These are phyloP conservation scores for Opeltia flavorubescens DNA, from an alignment of 495 filamentous ascomycete genomes.

Conservation along the genomic window DNA sequence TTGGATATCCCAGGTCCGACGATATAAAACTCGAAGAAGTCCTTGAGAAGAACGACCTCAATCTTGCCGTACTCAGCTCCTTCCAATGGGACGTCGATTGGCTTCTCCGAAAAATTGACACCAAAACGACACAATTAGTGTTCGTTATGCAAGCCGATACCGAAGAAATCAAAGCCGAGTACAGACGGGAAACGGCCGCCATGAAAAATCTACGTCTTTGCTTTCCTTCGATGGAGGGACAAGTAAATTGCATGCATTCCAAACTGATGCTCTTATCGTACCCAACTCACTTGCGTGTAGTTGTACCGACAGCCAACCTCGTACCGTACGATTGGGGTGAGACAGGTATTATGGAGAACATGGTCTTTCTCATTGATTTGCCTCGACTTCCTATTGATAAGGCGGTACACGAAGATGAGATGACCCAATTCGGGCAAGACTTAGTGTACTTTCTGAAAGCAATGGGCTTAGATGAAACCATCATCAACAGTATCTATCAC, in stretches of 20 bases:
- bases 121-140: constrained; percentile 38
- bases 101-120: constrained; percentile 48
- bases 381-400: constrained; percentile 36
- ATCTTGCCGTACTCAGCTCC: constrained; percentile 69
- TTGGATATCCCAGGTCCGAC: constrained; percentile 40
- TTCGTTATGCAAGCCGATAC: constrained; percentile 57
- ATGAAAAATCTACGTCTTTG: constrained; percentile 52
- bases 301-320: constrained; percentile 68
- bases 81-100: constrained; percentile 76
- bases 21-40: constrained; percentile 91
- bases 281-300: constrained; percentile 51
- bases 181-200: constrained; percentile 30
- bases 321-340: constrained; percentile 81
- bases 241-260: constrained; percentile 67
- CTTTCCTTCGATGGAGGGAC: constrained; percentile 61
- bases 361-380: constrained; percentile 74
- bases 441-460: constrained; percentile 57
- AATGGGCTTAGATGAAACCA: constrained; percentile 44
- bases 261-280: constrained; percentile 78
- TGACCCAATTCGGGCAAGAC: constrained; percentile 54
- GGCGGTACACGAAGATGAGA: constrained; percentile 16
- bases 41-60: constrained; percentile 52
- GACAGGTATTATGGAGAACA: constrained; percentile 66
- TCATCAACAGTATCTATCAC: constrained; percentile 42
- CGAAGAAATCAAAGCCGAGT: constrained; percentile 29